Evolutionary conservation across 345 rosid genomes (phyloP).

Genomic region (Eucalyptus erythrocorys): DNA sequence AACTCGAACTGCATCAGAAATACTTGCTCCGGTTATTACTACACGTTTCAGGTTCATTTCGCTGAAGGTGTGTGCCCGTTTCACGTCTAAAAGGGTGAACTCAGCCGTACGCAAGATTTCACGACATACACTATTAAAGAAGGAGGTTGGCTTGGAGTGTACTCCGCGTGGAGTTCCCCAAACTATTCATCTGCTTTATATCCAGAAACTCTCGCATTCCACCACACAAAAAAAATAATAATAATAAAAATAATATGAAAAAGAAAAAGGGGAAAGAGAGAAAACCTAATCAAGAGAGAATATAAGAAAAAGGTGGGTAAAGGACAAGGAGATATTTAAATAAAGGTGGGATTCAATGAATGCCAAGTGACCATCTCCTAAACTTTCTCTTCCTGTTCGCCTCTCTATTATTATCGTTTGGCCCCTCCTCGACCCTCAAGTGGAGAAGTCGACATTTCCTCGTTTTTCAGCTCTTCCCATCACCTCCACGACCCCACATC

Average conservation of each 20-base stretch:
- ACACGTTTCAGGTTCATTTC: not conserved
- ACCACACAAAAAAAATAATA: not conserved
- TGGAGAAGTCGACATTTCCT: slow-evolving; percentile 14
- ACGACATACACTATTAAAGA: not conserved
- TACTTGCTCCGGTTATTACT: not conserved
- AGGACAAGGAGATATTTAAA: not conserved
- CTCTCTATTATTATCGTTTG: not conserved
- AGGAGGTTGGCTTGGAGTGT: not conserved
- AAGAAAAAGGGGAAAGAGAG: not conserved
- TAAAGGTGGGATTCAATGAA: not conserved
- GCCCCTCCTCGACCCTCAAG: not conserved
- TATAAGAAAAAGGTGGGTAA: not conserved
- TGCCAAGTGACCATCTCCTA: not conserved
- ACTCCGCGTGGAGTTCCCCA: not conserved
- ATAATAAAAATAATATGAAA: not conserved
- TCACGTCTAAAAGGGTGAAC: not conserved
- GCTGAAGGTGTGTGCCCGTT: not conserved
- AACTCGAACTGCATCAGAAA: not conserved
- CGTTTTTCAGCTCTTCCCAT: slow-evolving; percentile 10
- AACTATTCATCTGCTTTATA: not conserved
- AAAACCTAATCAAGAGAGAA: not conserved
- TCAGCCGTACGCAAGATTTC: not conserved
- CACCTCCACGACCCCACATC: not conserved
- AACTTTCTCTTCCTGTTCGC: not conserved
- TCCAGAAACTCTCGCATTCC: not conserved